A percentile compares a stretch with the other conserved stretches of the same genome.
Evolutionary conservation across 2,329 filamentous ascomycete genomes (phyloP).

Genomic region (Aurifilum marmelostoma): DNA sequence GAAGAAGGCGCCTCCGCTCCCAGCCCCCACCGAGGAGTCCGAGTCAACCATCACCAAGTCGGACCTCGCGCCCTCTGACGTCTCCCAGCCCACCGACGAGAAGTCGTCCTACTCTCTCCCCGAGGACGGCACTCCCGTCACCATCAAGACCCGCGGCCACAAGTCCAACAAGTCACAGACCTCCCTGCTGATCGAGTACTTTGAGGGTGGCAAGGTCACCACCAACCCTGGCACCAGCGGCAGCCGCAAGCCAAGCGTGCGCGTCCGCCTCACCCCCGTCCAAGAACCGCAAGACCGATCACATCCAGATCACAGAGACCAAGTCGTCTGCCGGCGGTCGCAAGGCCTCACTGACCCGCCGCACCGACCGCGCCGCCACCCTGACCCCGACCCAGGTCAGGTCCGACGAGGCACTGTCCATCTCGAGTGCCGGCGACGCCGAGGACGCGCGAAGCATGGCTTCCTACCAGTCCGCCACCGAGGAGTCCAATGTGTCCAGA

Average conservation of each 20-base stretch:
- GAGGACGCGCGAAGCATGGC: slow-evolving; percentile 70
- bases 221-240: slow-evolving; percentile 55
- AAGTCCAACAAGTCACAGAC: slow-evolving; percentile 73
- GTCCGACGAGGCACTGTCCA: slow-evolving; percentile 45
- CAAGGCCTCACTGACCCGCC: slow-evolving; percentile 62
- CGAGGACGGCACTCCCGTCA: slow-evolving; percentile 88
- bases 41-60: slow-evolving; percentile 60
- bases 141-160: slow-evolving; percentile 77
- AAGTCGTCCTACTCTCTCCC: slow-evolving; percentile 79
- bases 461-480: slow-evolving; percentile 77
- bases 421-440: slow-evolving; percentile 34
- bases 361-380: slow-evolving; percentile 52
- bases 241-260: slow-evolving; percentile 79
- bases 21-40: slow-evolving; percentile 74
- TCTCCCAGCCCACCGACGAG: slow-evolving; percentile 69
- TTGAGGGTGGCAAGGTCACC: slow-evolving; percentile 72
- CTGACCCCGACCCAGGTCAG: slow-evolving; percentile 44
- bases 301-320: slow-evolving; percentile 84
- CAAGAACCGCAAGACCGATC: slow-evolving; percentile 69
- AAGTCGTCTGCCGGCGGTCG: slow-evolving; percentile 59
- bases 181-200: slow-evolving; percentile 92
- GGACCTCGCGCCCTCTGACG: slow-evolving; percentile 64
- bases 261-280: slow-evolving; percentile 79
- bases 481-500: slow-evolving; percentile 75
- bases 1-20: slow-evolving; percentile 67